Evolutionary conservation across 805 yeast species (phyloP).

Genomic region (Saccharomycopsis sp.): DNA sequence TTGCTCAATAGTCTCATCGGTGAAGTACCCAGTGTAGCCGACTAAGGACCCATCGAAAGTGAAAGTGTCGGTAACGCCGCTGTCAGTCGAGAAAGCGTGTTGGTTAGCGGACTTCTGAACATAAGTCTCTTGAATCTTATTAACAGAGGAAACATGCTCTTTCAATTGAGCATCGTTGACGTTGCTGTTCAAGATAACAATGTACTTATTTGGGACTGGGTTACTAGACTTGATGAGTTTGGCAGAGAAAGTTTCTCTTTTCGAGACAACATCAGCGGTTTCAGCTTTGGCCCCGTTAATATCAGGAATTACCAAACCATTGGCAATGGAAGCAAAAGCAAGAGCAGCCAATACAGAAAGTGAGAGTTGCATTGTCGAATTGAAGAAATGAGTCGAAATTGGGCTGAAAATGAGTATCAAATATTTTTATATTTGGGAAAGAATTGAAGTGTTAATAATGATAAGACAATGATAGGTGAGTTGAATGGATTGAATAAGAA

Average conservation of each 20-base stretch:
- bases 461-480: background rate
- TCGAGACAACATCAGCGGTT: background rate
- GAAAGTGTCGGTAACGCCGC: slow-evolving; percentile 27
- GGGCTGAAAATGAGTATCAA: no score
- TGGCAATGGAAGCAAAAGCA: slow-evolving; percentile 34
- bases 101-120: slow-evolving; percentile 9
- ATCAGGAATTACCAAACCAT: slow-evolving; percentile 57
- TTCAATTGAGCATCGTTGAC: slow-evolving; percentile 44
- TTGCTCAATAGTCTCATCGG: slow-evolving; percentile 62
- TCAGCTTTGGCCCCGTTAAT: slow-evolving; percentile 23
- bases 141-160: slow-evolving; percentile 41
- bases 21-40: slow-evolving; percentile 84
- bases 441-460: background rate
- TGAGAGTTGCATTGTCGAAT: slow-evolving; percentile 22
- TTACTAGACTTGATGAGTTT: slow-evolving; percentile 33
- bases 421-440: no score
- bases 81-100: slow-evolving; percentile 8
- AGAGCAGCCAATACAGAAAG: slow-evolving; percentile 29
- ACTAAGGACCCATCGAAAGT: slow-evolving; percentile 36
- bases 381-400: background rate
- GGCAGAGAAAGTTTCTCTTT: background rate
- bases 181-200: slow-evolving; percentile 72
- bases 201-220: slow-evolving; percentile 70
- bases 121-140: slow-evolving; percentile 16
- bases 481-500: background rate